Evolutionary conservation across 1,284 basidiomycete species (phyloP).

Genomic region (Rhizoctonia solani): DNA sequence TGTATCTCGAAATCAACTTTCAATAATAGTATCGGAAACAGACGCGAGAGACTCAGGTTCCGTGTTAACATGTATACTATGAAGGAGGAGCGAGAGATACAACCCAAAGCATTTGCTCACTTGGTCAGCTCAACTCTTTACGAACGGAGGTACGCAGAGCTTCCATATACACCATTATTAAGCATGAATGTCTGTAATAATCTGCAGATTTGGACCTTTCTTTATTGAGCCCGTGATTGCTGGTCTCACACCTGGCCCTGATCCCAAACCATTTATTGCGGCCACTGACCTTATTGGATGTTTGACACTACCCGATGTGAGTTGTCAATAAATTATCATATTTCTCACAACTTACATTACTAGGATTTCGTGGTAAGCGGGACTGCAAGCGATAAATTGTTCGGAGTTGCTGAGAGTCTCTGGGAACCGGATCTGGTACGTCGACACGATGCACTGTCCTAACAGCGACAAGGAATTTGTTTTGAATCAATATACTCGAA

Average conservation of each 20-base stretch:
- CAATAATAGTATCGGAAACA: conserved; percentile 49
- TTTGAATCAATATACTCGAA: background rate
- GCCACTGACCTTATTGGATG: conserved; percentile 97
- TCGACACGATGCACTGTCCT: conserved; percentile 27
- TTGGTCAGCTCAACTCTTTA: conserved; percentile 97
- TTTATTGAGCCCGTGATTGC: conserved; percentile 98
- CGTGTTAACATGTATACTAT: conserved; percentile 99
- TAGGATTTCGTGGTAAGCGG: conserved; percentile 95
- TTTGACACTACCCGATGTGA: conserved; percentile 76
- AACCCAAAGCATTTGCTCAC: conserved; percentile 95
- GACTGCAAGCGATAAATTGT: conserved; percentile 91
- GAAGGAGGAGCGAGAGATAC: conserved; percentile 98
- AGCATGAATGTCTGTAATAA: background rate
- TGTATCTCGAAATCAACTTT: conserved; percentile 31
- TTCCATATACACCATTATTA: background rate
- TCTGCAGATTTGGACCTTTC: conserved; percentile 82
- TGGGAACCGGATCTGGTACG: conserved; percentile 92
- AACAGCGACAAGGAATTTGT: background rate
- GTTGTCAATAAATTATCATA: conserved; percentile 44
- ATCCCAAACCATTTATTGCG: conserved; percentile 91
- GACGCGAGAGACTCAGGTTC: conserved; percentile 88
- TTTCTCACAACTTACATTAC: background rate
- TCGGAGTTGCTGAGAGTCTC: conserved; percentile 95
- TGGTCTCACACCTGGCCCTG: conserved; percentile 78
- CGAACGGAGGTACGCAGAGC: conserved; percentile 67